These are phyloP conservation scores for Conringia planisiliqua DNA, from an alignment of 345 rosid genomes.

Conservation along the genomic window DNA sequence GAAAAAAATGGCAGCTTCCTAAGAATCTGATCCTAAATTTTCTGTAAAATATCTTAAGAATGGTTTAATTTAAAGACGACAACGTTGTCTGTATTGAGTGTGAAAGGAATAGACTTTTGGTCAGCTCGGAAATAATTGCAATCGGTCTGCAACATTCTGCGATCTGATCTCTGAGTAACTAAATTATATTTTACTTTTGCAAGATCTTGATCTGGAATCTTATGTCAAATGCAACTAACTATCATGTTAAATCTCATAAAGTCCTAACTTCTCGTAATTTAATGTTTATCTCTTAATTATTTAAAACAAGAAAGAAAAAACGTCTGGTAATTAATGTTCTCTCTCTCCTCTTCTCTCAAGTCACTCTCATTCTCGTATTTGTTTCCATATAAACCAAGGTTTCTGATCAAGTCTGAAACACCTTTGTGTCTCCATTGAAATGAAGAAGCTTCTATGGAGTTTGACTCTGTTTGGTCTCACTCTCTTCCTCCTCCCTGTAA, in stretches of 20 bases:
- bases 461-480: constrained; percentile 33
- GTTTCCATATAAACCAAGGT: not conserved
- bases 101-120: constrained; percentile 18
- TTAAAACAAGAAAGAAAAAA: not conserved
- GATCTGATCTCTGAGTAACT: constrained; percentile 20
- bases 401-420: not conserved
- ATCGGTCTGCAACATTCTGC: constrained; percentile 29
- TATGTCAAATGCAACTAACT: constrained; percentile 25
- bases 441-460: constrained; percentile 29
- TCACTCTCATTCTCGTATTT: not conserved
- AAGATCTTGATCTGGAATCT: constrained; percentile 39
- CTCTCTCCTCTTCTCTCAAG: not conserved
- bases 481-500: not conserved
- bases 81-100: not conserved
- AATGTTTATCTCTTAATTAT: not conserved
- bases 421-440: constrained; percentile 1
- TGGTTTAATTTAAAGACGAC: not conserved
- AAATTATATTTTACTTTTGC: constrained; percentile 11
- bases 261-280: not conserved
- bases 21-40: not conserved
- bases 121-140: constrained; percentile 21
- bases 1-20: constrained; percentile 15
- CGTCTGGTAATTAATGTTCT: constrained; percentile 11
- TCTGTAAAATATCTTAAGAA: not conserved
- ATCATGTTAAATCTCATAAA: not conserved